Evolutionary conservation across 225 moss, liverwort and hornwort genomes (phyloP).

Genomic region (Ulota crispa): DNA sequence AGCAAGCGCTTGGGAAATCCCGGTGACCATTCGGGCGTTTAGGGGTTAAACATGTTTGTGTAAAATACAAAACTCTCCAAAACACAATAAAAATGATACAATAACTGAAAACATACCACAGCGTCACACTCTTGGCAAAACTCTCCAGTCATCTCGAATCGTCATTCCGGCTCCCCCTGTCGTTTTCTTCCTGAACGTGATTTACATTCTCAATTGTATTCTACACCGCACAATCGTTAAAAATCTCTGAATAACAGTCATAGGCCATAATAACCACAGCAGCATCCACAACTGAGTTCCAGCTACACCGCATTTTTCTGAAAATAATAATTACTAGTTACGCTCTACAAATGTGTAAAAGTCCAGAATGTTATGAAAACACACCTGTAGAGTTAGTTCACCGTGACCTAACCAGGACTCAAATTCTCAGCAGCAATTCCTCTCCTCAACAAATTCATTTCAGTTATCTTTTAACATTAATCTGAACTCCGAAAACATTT

Average conservation of each 20-base stretch:
- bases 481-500: constrained; percentile 11
- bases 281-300: background rate
- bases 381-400: background rate
- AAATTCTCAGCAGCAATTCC: constrained; percentile 16
- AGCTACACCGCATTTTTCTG: background rate
- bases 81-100: no score
- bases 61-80: no score
- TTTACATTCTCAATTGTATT: constrained; percentile 1
- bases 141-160: background rate
- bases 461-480: background rate
- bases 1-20: no score
- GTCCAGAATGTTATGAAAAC: constrained; percentile 18
- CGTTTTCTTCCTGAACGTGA: background rate
- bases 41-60: no score
- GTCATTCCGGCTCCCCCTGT: background rate
- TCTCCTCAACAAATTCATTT: background rate
- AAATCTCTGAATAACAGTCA: background rate
- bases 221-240: background rate
- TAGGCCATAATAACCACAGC: background rate
- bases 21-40: no score
- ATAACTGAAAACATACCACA: no score
- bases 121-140: background rate
- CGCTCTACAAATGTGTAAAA: constrained; percentile 19
- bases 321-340: background rate
- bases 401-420: background rate